phyloP scores from a whole-genome alignment of 306 rosid genomes.

The Ziziphus jujuba region DNA sequence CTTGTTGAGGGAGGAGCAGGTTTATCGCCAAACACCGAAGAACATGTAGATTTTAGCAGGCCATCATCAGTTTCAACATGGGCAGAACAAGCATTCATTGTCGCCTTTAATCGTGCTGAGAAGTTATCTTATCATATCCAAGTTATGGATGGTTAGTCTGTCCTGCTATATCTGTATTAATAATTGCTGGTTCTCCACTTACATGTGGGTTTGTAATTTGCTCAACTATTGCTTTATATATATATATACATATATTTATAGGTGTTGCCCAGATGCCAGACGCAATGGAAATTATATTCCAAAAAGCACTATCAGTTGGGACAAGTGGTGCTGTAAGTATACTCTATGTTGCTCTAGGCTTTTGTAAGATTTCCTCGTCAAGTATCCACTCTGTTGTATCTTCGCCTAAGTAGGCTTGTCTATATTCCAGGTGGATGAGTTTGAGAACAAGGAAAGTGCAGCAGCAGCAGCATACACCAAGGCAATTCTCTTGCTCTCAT shows the following conservation, averaged over 20 bases:
- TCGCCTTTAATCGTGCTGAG: constrained; percentile 71
- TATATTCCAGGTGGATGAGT: constrained; percentile 69
- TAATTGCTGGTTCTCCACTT: constrained; percentile 4
- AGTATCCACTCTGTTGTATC: constrained; percentile 3
- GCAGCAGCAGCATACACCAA: constrained; percentile 65
- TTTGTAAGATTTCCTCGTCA: background rate
- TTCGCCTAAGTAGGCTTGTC: constrained; percentile 14
- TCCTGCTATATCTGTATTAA: background rate
- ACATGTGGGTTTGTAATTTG: background rate
- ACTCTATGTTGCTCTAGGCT: background rate
- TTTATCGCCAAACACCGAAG: constrained; percentile 35
- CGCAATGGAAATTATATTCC: constrained; percentile 71
- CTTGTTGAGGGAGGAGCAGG: constrained; percentile 22
- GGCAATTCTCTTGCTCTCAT: constrained; percentile 79
- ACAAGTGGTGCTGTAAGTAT: constrained; percentile 73
- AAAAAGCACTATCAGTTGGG: constrained; percentile 51
- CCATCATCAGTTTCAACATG: constrained; percentile 62
- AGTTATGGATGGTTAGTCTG: constrained; percentile 64
- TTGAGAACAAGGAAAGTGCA: constrained; percentile 59
- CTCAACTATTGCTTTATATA: background rate
- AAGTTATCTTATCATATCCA: constrained; percentile 52
- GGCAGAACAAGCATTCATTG: constrained; percentile 65
- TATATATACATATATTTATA: constrained; percentile 5
- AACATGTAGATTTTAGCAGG: constrained; percentile 47
- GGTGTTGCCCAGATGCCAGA: constrained; percentile 76